These are phyloP conservation scores for Hypoxylon fragiforme DNA, from an alignment of 495 filamentous ascomycete genomes.

Conservation along the genomic window DNA sequence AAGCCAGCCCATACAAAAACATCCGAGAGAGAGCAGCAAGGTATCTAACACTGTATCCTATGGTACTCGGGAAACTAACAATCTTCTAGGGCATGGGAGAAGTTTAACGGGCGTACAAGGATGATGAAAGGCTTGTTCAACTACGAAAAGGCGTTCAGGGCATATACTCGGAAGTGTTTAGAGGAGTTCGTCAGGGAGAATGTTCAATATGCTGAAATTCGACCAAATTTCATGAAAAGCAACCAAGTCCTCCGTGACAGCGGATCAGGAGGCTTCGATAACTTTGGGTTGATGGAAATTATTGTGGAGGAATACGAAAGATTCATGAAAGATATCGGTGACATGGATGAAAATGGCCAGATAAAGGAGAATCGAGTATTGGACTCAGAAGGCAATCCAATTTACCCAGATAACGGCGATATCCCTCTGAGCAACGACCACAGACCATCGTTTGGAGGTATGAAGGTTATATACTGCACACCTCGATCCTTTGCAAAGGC, in stretches of 20 bases:
- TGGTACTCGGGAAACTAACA: too few relatives aligned
- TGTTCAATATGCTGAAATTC: constrained; percentile 61
- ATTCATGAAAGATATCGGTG: constrained; percentile 44
- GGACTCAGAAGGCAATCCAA: constrained; percentile 12
- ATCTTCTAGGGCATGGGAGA: constrained; percentile 53
- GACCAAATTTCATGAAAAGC: constrained; percentile 59
- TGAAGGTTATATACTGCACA: constrained; percentile 58
- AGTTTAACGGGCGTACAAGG: constrained; percentile 57
- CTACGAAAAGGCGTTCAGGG: constrained; percentile 54
- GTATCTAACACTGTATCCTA: not conserved
- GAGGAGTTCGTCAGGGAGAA: constrained; percentile 56
- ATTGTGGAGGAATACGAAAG: constrained; percentile 52
- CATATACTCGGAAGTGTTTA: constrained; percentile 51
- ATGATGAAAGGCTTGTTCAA: constrained; percentile 66
- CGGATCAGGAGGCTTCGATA: constrained; percentile 45
- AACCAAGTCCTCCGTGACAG: constrained; percentile 55
- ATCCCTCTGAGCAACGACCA: constrained; percentile 23
- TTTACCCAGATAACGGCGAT: not conserved
- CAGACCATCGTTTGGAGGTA: constrained; percentile 41
- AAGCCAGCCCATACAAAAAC: constrained; percentile 20
- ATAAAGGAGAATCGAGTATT: constrained; percentile 24
- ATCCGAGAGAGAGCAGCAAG: constrained; percentile 27
- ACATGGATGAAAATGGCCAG: constrained; percentile 30
- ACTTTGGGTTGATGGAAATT: constrained; percentile 53
- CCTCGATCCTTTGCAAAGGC: constrained; percentile 60